Percentiles rank a stretch among this genome's conserved stretches.
Conservation (phyloP, 768 basidiomycete genomes). For the Clitopilus hobsonii region DNA sequence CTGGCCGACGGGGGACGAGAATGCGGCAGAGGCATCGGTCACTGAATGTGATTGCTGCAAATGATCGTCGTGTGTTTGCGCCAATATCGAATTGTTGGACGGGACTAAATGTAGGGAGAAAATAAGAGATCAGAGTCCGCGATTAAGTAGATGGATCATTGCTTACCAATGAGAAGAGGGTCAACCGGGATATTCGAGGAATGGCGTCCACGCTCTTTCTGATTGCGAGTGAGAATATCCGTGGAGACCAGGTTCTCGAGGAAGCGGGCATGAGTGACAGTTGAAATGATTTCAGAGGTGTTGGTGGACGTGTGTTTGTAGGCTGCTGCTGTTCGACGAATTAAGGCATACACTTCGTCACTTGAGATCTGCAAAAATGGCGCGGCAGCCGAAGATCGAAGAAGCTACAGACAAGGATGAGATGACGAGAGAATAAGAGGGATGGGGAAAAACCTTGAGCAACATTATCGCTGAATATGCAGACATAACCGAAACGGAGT, state of each 20-base stretch:
- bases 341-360: conserved; percentile 60
- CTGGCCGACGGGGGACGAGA: conserved; percentile 35
- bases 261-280: conserved; percentile 79
- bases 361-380: conserved; percentile 58
- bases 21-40: conserved; percentile 31
- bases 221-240: conserved; percentile 55
- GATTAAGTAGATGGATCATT: no score
- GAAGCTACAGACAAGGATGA: conserved; percentile 40
- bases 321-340: conserved; percentile 69
- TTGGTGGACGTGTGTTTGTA: conserved; percentile 68
- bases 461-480: conserved; percentile 82
- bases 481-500: conserved; percentile 81
- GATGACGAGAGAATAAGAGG: conserved; percentile 1
- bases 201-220: conserved; percentile 36
- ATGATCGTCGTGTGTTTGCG: conserved; percentile 26
- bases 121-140: no score
- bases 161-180: conserved; percentile 50
- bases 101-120: background rate
- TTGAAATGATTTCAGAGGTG: conserved; percentile 57
- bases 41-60: conserved; percentile 19
- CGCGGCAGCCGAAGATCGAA: conserved; percentile 47
- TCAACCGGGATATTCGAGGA: conserved; percentile 45
- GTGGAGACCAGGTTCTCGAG: conserved; percentile 62
- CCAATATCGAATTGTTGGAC: background rate
- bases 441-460: conserved; percentile 47